Evolutionary conservation across 1,284 basidiomycete genomes (phyloP), one percentile per base, ranked within the genome.

Genomic region (Peniophora sp.): DNA sequence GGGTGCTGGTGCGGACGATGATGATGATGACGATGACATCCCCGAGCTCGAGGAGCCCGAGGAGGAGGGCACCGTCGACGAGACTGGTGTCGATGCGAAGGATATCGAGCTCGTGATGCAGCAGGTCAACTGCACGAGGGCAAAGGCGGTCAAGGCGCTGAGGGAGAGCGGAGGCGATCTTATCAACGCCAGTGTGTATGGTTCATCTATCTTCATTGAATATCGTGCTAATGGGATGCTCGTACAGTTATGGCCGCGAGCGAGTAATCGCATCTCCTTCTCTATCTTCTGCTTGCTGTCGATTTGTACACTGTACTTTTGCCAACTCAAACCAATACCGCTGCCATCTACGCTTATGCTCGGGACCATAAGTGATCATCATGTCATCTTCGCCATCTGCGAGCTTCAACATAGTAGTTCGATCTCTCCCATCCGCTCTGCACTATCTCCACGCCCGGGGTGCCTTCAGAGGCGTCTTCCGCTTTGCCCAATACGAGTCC

Each of bases 81-180:
- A 90, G 69, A 84, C 83, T 36, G 88, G 85, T 52, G 80, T 97
- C 52, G 92, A 97, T 59, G 79, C 90, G 51, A 95, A 97, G 70
- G 96, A 99, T 67, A 92, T 97, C 58, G 92, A 97, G 60, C 82
- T 97, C 53, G 92, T 99, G 51, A 92, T 97, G 76, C 78, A 82
- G 53, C 93, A 96, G 75, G 81, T 83, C 49, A 67, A 69, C 64
- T 94, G 90, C 71, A 83, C 90, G 50, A 81, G 92, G 57, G 88
- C 88, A 52, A 94, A 93, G 68, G 93, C 94, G 36, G 85, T 93
- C 48, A 81, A 83, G 57, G 92, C 83, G 54, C 72, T 97, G 67
- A 92, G 90, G 73, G 88, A 92, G 60, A 89, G 84, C 60, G 85
- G 88, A 52, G 92, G 92, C 46, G 94, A 97, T 71, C 68, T 96